Evolutionary conservation across 2,329 filamentous ascomycete genomes (phyloP).

Genomic region (Ophiostoma himal-ulmi): DNA sequence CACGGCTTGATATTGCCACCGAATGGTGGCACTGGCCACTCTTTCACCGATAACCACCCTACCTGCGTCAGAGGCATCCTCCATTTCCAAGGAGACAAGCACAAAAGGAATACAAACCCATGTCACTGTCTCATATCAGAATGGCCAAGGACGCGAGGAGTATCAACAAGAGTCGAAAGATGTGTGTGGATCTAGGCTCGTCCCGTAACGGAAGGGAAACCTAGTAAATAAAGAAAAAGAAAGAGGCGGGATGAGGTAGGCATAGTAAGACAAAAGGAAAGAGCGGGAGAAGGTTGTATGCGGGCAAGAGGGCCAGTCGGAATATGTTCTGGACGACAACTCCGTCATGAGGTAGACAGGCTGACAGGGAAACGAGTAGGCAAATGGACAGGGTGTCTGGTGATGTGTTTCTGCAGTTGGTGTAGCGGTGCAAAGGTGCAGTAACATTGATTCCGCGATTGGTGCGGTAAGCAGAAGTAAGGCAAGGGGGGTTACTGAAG

Average conservation of each 20-base stretch:
- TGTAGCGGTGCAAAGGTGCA: not conserved
- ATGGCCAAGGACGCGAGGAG: too few species aligned
- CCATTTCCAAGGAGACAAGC: not conserved
- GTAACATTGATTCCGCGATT: not conserved
- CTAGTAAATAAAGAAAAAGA: too few species aligned
- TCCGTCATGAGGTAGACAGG: not conserved
- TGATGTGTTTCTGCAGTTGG: not conserved
- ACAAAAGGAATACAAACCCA: too few species aligned
- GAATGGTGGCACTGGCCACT: not conserved
- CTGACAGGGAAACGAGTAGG: too few species aligned
- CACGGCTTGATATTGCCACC: not conserved
- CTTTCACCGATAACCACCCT: not conserved
- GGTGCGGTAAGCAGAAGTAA: not conserved
- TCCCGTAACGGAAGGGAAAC: too few species aligned
- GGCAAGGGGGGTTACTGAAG: not conserved
- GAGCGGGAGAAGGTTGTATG: not conserved
- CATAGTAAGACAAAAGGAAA: not conserved
- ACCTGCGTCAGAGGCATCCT: not conserved
- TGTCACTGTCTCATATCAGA: too few species aligned
- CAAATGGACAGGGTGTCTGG: not conserved
- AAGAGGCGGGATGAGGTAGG: not conserved
- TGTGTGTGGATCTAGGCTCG: too few species aligned
- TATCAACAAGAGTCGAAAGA: too few species aligned
- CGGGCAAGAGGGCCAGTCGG: not conserved
- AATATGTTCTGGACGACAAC: not conserved